Conservation (phyloP, 2,329 filamentous ascomycete genomes). For the Alternaria ventricosa region DNA sequence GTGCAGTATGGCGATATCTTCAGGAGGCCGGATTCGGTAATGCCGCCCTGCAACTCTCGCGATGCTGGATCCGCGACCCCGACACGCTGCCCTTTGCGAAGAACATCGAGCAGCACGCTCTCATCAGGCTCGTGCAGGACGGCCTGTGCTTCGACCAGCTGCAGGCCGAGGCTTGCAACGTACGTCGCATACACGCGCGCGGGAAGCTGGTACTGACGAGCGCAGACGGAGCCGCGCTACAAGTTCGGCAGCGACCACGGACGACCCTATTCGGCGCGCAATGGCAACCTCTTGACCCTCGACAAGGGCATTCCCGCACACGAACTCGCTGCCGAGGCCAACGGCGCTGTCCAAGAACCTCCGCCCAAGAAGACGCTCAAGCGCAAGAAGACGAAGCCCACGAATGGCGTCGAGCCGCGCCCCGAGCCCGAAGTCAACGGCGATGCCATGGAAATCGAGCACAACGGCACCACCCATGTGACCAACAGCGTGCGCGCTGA, state of each 20-base stretch:
- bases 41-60: slow-evolving; percentile 65
- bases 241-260: slow-evolving; percentile 50
- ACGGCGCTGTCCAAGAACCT: slow-evolving; percentile 40
- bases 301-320: slow-evolving; percentile 47
- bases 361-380: slow-evolving; percentile 43
- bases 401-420: slow-evolving; percentile 42
- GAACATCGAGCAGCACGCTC: slow-evolving; percentile 64
- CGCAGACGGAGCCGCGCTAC: slow-evolving; percentile 43
- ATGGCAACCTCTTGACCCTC: slow-evolving; percentile 45
- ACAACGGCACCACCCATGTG: slow-evolving; percentile 38
- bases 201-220: slow-evolving; percentile 23
- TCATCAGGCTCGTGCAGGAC: slow-evolving; percentile 69
- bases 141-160: slow-evolving; percentile 60
- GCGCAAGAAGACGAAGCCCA: slow-evolving; percentile 43
- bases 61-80: slow-evolving; percentile 68
- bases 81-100: slow-evolving; percentile 67
- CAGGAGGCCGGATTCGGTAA: slow-evolving; percentile 59
- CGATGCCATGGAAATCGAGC: slow-evolving; percentile 57
- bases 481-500: slow-evolving; percentile 42
- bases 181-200: slow-evolving; percentile 22
- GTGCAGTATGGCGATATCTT: slow-evolving; percentile 65
- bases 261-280: slow-evolving; percentile 46
- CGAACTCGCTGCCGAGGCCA: slow-evolving; percentile 42
- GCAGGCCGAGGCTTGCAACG: slow-evolving; percentile 45
- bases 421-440: slow-evolving; percentile 50